A percentile compares a stretch with the other conserved stretches of the same genome.
phyloP scores from a whole-genome alignment of 2,329 filamentous ascomycete genomes.

The Exophiala sp. region DNA sequence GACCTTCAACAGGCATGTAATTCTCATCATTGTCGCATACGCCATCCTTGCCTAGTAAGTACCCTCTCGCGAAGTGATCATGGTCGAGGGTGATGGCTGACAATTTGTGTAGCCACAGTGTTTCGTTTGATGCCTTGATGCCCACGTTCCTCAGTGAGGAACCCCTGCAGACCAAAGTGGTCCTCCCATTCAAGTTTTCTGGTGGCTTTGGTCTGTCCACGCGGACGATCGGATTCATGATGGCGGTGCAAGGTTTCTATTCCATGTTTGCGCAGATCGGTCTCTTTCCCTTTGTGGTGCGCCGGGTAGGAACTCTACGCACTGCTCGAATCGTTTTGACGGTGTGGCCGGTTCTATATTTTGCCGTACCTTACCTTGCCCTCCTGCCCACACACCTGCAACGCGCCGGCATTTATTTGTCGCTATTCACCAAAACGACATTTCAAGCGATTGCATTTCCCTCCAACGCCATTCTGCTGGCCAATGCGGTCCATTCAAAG shows the following conservation, averaged over 20 bases:
- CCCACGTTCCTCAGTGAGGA: conserved; percentile 79
- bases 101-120: conserved; percentile 66
- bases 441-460: conserved; percentile 89
- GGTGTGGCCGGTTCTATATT: conserved; percentile 80
- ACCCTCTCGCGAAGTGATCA: background rate
- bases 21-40: conserved; percentile 57
- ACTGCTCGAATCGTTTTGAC: conserved; percentile 77
- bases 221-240: conserved; percentile 77
- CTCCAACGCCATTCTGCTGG: conserved; percentile 78
- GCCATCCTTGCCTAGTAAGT: conserved; percentile 82
- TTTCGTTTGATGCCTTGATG: conserved; percentile 90
- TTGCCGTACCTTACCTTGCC: conserved; percentile 81
- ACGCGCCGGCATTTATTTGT: conserved; percentile 66
- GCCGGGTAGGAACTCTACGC: conserved; percentile 67
- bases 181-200: conserved; percentile 79
- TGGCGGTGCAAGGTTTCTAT: conserved; percentile 82
- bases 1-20: conserved; percentile 76
- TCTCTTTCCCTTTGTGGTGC: conserved; percentile 72
- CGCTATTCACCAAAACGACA: conserved; percentile 87
- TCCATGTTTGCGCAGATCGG: conserved; percentile 81
- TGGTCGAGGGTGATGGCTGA: conserved; percentile 29
- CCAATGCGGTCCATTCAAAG: conserved; percentile 78
- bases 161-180: conserved; percentile 34
- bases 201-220: conserved; percentile 80
- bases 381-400: conserved; percentile 68